Evolutionary conservation across 1,284 basidiomycete species (phyloP).

Genomic region (Moesziomyces sp.): DNA sequence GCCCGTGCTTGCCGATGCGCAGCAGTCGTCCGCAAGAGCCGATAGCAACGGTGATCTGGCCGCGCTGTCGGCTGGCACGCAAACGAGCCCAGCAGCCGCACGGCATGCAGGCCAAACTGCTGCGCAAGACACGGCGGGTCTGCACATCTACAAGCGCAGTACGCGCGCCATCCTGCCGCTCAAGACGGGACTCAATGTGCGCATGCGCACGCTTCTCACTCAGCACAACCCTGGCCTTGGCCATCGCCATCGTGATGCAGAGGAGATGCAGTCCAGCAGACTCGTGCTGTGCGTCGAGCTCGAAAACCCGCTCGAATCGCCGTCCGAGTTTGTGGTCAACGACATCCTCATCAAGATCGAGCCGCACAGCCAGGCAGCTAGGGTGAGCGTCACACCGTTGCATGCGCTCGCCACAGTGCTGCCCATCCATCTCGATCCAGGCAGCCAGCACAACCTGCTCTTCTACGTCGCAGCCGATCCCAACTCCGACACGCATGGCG

Average conservation of each 20-base stretch:
- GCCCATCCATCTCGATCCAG: constrained; percentile 30
- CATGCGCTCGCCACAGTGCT: constrained; percentile 8
- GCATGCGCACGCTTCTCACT: constrained; percentile 49
- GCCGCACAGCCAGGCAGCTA: not conserved
- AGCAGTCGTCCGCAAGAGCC: constrained; percentile 5
- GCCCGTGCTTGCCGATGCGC: constrained; percentile 1
- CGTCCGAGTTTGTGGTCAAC: constrained; percentile 22
- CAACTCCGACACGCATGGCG: not conserved
- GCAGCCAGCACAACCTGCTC: constrained; percentile 42
- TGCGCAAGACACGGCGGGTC: not conserved
- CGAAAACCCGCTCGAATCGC: constrained; percentile 38
- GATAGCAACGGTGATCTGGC: constrained; percentile 43
- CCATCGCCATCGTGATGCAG: constrained; percentile 5
- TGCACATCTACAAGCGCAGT: constrained; percentile 47
- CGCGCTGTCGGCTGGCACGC: constrained; percentile 2
- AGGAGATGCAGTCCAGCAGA: constrained; percentile 15
- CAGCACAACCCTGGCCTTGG: constrained; percentile 15
- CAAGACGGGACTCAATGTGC: constrained; percentile 44
- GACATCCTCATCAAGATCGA: constrained; percentile 32
- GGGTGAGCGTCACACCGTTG: constrained; percentile 14
- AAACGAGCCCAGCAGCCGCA: not conserved
- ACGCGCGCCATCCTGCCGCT: constrained; percentile 27
- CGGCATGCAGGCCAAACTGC: not conserved
- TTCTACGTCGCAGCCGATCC: constrained; percentile 32
- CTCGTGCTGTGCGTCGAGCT: constrained; percentile 53